A percentile compares a stretch with the other conserved stretches of the same genome.
These are phyloP conservation scores for Hypoxylon trugodes DNA, from an alignment of 495 filamentous ascomycete species.

Conservation along the genomic window DNA sequence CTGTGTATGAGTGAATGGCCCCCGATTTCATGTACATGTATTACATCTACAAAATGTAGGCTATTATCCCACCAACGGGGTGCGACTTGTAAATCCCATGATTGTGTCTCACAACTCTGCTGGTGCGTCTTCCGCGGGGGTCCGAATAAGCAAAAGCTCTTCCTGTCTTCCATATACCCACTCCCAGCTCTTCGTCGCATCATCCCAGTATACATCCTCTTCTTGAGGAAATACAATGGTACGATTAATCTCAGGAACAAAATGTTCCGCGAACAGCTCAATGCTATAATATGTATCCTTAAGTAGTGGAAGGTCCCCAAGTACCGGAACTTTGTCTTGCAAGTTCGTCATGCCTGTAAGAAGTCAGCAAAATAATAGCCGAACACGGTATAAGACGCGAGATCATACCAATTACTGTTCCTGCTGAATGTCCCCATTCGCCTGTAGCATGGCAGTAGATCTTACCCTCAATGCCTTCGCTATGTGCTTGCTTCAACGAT, in stretches of 20 bases:
- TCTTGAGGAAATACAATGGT: constrained; percentile 55
- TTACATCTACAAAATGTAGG: background rate
- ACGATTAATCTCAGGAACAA: constrained; percentile 52
- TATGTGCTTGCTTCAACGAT: constrained; percentile 45
- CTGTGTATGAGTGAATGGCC: too few relatives aligned
- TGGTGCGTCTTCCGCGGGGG: constrained; percentile 22
- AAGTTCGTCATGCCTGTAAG: constrained; percentile 56
- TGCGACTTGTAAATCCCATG: background rate
- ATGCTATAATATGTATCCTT: constrained; percentile 57
- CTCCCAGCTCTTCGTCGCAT: constrained; percentile 45
- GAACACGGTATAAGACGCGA: background rate
- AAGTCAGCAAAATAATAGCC: constrained; percentile 4
- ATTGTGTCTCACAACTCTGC: constrained; percentile 23
- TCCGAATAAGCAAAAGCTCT: constrained; percentile 50
- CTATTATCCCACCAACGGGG: background rate
- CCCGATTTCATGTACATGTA: background rate
- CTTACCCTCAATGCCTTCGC: constrained; percentile 54
- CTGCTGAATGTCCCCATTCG: constrained; percentile 60
- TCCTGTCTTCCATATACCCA: constrained; percentile 59
- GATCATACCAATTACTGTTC: constrained; percentile 53
- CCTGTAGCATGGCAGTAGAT: constrained; percentile 60
- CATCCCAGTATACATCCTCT: constrained; percentile 54
- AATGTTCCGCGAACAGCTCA: constrained; percentile 56
- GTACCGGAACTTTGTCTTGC: constrained; percentile 51
- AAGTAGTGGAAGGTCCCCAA: constrained; percentile 53